phyloP scores from a whole-genome alignment of 306 rosid genomes.

The Fragaria iinumae region DNA sequence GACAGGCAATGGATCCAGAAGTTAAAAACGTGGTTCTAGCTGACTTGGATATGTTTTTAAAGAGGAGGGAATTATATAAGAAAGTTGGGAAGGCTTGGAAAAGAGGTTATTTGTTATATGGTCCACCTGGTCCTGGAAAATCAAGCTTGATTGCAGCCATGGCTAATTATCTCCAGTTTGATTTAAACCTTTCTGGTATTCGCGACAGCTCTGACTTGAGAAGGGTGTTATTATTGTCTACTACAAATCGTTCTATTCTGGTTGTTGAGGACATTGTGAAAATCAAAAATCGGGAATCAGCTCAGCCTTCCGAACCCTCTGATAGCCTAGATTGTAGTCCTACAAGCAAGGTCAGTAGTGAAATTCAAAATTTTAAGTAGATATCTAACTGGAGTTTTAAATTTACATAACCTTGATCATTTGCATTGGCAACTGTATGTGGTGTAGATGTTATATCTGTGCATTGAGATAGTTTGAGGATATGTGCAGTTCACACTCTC shows the following conservation, averaged over 20 bases:
- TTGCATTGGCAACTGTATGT: not conserved
- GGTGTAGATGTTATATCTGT: no score
- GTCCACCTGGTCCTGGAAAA: constrained; percentile 40
- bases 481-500: constrained; percentile 22
- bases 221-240: constrained; percentile 17
- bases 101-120: constrained; percentile 41
- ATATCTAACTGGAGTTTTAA: no score
- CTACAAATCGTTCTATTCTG: constrained; percentile 37
- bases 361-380: no score
- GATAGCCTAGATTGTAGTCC: no score
- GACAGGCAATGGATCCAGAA: constrained; percentile 33
- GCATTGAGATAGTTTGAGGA: not conserved
- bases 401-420: not conserved
- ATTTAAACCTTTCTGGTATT: constrained; percentile 31
- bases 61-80: constrained; percentile 33
- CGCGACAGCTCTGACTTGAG: constrained; percentile 24
- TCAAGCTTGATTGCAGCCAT: constrained; percentile 48
- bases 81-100: constrained; percentile 54
- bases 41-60: constrained; percentile 39
- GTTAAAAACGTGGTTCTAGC: constrained; percentile 22
- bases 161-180: constrained; percentile 48
- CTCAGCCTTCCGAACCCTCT: not conserved
- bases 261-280: constrained; percentile 39
- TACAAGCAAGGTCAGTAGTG: not conserved
- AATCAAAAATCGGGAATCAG: not conserved